Percentiles rank a stretch among this genome's conserved stretches.
phyloP scores from a whole-genome alignment of 2,329 filamentous ascomycete species.

The Amphichorda felina region DNA sequence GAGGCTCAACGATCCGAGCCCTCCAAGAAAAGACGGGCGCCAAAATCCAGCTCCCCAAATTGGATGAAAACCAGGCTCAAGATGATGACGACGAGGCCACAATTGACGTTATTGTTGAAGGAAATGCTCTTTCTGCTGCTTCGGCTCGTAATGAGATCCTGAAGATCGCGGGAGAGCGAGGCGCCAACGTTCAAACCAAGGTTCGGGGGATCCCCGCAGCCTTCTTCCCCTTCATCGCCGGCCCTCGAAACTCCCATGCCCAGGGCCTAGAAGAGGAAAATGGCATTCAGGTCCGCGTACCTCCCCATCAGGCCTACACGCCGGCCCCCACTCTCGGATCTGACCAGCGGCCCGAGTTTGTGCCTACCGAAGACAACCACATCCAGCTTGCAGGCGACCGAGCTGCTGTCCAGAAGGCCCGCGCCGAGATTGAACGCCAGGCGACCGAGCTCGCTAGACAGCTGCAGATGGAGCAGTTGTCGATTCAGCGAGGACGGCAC shows the following conservation, averaged over 20 bases:
- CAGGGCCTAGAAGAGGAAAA: constrained; percentile 63
- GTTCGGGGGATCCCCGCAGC: constrained; percentile 78
- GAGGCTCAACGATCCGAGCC: constrained; percentile 79
- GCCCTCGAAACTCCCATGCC: constrained; percentile 57
- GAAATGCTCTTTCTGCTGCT: constrained; percentile 78
- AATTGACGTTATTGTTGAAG: constrained; percentile 81
- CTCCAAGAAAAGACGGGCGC: constrained; percentile 86
- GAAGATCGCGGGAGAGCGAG: constrained; percentile 77
- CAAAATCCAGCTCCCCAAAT: constrained; percentile 78
- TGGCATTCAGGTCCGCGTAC: constrained; percentile 72
- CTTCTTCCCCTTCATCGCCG: constrained; percentile 91
- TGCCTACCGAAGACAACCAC: constrained; percentile 58
- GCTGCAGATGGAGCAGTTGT: constrained; percentile 65
- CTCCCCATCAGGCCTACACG: constrained; percentile 68
- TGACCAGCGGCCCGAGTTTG: constrained; percentile 58
- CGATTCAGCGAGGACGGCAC: constrained; percentile 77
- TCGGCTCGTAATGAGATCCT: constrained; percentile 75
- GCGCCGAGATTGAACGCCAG: constrained; percentile 68
- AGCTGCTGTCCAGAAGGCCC: constrained; percentile 65
- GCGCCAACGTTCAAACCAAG: constrained; percentile 69
- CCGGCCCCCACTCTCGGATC: constrained; percentile 48
- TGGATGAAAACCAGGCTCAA: constrained; percentile 47
- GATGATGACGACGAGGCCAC: constrained; percentile 67
- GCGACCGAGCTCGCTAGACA: constrained; percentile 65
- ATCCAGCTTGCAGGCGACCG: constrained; percentile 86